Percentiles rank a stretch among this genome's conserved stretches.
phyloP scores from a whole-genome alignment of 2,329 filamentous ascomycete species.

The Fusarium transvaalense region DNA sequence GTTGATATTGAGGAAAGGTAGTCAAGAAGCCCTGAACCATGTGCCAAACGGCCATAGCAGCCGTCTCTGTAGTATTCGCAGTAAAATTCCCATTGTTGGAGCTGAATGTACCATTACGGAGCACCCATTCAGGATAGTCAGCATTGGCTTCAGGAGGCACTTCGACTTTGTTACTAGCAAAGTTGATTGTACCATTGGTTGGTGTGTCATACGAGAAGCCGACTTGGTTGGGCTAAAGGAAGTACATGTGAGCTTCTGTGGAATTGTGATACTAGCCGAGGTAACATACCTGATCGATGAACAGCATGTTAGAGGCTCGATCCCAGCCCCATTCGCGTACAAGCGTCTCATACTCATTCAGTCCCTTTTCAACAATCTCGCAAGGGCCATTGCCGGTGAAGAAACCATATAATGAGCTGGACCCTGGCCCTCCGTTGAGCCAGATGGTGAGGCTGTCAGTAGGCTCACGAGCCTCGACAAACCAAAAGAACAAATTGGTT shows the following conservation, averaged over 20 bases:
- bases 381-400: slow-evolving; percentile 71
- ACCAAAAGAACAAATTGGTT: slow-evolving; percentile 67
- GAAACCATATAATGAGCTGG: slow-evolving; percentile 73
- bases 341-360: slow-evolving; percentile 65
- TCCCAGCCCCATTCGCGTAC: slow-evolving; percentile 76
- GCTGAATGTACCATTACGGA: slow-evolving; percentile 75
- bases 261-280: not conserved
- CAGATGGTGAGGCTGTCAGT: slow-evolving; percentile 67
- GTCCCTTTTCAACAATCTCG: slow-evolving; percentile 61
- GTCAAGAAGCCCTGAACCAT: slow-evolving; percentile 72
- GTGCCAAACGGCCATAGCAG: slow-evolving; percentile 73
- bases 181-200: slow-evolving; percentile 70
- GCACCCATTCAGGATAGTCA: slow-evolving; percentile 49
- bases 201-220: slow-evolving; percentile 75
- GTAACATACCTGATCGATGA: slow-evolving; percentile 65
- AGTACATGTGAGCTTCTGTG: slow-evolving; percentile 19
- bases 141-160: slow-evolving; percentile 43
- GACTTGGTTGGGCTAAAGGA: slow-evolving; percentile 74
- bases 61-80: slow-evolving; percentile 67
- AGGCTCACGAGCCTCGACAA: slow-evolving; percentile 59
- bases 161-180: slow-evolving; percentile 56
- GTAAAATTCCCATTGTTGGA: slow-evolving; percentile 63
- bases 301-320: slow-evolving; percentile 65
- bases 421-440: slow-evolving; percentile 76
- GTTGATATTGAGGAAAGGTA: slow-evolving; percentile 69